phyloP scores from a whole-genome alignment of 2,329 filamentous ascomycete genomes.

The Alternaria incomplexa region DNA sequence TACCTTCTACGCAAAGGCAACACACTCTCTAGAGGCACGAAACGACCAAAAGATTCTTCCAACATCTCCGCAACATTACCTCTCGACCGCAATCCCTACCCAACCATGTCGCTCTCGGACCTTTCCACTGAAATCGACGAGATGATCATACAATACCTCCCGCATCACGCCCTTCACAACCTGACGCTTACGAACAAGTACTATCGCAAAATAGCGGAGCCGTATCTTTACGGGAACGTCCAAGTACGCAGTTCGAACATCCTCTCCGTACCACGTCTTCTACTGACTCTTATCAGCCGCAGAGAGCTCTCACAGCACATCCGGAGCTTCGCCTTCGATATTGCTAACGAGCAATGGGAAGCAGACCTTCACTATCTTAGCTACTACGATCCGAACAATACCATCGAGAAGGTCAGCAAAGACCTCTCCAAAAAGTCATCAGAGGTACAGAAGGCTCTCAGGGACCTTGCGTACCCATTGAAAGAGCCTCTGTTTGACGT shows the following conservation, averaged over 20 bases:
- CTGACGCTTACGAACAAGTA: background rate
- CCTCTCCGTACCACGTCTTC: background rate
- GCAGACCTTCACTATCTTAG: too few relatives aligned
- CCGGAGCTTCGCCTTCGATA: background rate
- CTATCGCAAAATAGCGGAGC: background rate
- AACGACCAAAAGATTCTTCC: too few relatives aligned
- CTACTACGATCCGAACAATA: too few relatives aligned
- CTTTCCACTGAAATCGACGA: background rate
- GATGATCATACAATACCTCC: background rate
- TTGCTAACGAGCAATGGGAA: too few relatives aligned
- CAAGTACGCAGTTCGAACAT: background rate
- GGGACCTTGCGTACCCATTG: too few relatives aligned
- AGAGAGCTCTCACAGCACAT: background rate
- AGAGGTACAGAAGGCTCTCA: too few relatives aligned
- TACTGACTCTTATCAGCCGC: background rate
- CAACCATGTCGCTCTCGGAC: background rate
- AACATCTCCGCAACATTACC: background rate
- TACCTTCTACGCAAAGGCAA: background rate
- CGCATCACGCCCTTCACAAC: background rate
- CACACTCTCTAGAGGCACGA: background rate
- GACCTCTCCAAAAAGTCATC: too few relatives aligned
- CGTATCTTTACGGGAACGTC: background rate
- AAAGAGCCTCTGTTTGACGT: too few relatives aligned
- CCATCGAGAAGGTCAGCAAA: too few relatives aligned
- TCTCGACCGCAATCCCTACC: accelerated